A percentile compares a stretch with the other conserved stretches of the same genome.
phyloP scores from a whole-genome alignment of 2,329 filamentous ascomycete species.

The Colletotrichum sp. region DNA sequence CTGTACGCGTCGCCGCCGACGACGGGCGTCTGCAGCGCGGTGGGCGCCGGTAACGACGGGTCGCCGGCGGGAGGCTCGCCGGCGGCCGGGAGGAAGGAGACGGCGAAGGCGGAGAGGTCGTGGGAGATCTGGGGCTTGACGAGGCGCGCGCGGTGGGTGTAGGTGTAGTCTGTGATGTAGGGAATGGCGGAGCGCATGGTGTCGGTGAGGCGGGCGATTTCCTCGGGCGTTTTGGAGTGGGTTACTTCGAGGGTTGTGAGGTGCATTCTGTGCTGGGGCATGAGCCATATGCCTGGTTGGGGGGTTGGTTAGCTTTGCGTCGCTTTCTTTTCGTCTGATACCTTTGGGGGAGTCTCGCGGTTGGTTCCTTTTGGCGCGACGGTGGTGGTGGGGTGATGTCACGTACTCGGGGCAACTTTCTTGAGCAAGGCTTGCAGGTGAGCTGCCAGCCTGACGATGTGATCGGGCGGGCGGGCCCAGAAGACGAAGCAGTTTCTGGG shows the following conservation, averaged over 20 bases:
- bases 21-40: conserved; percentile 37
- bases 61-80: conserved; percentile 56
- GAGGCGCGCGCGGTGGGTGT: conserved; percentile 72
- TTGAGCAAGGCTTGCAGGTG: conserved; percentile 72
- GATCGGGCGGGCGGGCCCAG: conserved; percentile 82
- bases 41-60: conserved; percentile 40
- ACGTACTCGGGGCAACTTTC: conserved; percentile 71
- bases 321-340: background rate
- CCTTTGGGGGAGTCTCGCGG: background rate
- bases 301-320: background rate
- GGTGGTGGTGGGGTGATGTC: background rate
- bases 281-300: conserved; percentile 77
- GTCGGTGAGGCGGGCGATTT: conserved; percentile 69
- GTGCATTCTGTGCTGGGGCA: conserved; percentile 80
- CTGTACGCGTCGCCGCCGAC: conserved; percentile 72
- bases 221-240: conserved; percentile 74
- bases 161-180: conserved; percentile 69
- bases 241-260: conserved; percentile 85
- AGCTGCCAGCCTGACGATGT: conserved; percentile 70
- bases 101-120: conserved; percentile 82
- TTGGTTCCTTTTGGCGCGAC: background rate
- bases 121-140: conserved; percentile 85
- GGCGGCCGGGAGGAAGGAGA: conserved; percentile 85
- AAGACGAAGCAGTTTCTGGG: conserved; percentile 83
- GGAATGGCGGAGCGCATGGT: conserved; percentile 61